Conservation (phyloP, 1,139 yeast species). For the Candida labiduridarum region DNA sequence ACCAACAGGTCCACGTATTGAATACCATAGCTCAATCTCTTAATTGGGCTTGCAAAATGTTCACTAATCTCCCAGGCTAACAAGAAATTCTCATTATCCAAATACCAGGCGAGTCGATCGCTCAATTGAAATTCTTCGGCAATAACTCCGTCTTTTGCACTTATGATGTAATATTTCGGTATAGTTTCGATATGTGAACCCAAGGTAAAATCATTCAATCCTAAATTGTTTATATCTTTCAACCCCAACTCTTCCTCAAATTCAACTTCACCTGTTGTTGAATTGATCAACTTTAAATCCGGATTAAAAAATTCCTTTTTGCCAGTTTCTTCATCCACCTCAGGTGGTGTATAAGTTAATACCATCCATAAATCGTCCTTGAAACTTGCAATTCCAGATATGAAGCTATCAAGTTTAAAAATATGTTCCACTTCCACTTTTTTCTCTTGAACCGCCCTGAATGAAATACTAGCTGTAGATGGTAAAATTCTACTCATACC, state of each 20-base stretch:
- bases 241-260: slow-evolving; percentile 82
- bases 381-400: slow-evolving; percentile 79
- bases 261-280: slow-evolving; percentile 69
- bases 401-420: slow-evolving; percentile 56
- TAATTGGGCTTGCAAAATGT: slow-evolving; percentile 50
- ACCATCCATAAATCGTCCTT: slow-evolving; percentile 67
- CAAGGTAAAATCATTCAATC: slow-evolving; percentile 79
- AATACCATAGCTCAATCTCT: slow-evolving; percentile 63
- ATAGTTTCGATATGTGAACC: slow-evolving; percentile 46
- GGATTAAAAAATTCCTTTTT: slow-evolving; percentile 50
- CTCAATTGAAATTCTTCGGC: slow-evolving; percentile 68
- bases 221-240: slow-evolving; percentile 58
- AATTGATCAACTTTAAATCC: slow-evolving; percentile 69
- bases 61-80: slow-evolving; percentile 82
- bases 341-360: slow-evolving; percentile 55
- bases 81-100: slow-evolving; percentile 52
- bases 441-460: slow-evolving; percentile 58
- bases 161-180: slow-evolving; percentile 63
- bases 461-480: slow-evolving; percentile 68
- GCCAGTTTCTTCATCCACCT: slow-evolving; percentile 23
- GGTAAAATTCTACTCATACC: slow-evolving; percentile 46
- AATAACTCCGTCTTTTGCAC: slow-evolving; percentile 81
- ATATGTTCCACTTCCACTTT: slow-evolving; percentile 60
- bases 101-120: slow-evolving; percentile 77
- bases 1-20: slow-evolving; percentile 62